These are phyloP conservation scores for Dactylellina cionopaga DNA, from an alignment of 2,329 filamentous ascomycete species.

Conservation along the genomic window DNA sequence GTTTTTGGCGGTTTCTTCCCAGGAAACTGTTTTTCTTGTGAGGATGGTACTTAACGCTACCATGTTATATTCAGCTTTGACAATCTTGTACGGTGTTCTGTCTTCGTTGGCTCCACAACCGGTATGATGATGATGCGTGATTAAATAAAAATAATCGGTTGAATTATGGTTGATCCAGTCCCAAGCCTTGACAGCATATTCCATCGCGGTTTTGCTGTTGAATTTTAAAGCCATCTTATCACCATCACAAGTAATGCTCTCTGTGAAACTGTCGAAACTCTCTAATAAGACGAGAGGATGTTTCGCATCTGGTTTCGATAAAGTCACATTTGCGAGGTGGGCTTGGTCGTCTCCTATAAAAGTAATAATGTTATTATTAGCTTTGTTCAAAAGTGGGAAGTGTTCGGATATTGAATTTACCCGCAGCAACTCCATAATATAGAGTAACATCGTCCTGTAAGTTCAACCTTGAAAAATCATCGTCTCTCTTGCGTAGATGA, in stretches of 20 bases:
- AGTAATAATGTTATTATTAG: not conserved
- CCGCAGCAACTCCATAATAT: constrained; percentile 3
- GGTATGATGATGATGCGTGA: constrained; percentile 19
- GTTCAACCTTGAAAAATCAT: constrained; percentile 14
- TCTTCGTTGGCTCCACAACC: constrained; percentile 16
- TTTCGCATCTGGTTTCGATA: constrained; percentile 1
- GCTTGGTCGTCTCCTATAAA: not conserved
- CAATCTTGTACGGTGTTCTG: constrained; percentile 12
- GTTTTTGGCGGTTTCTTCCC: constrained; percentile 7
- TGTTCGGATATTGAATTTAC: not conserved
- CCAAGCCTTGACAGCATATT: not conserved
- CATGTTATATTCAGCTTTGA: not conserved
- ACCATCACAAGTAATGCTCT: constrained; percentile 6
- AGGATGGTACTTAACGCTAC: not conserved
- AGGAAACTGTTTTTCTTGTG: not conserved
- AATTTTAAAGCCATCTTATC: constrained; percentile 20
- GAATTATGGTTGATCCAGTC: constrained; percentile 25
- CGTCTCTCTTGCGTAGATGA: constrained; percentile 6
- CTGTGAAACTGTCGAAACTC: constrained; percentile 14
- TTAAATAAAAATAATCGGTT: constrained; percentile 10
- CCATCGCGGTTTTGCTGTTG: constrained; percentile 23
- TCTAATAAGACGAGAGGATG: constrained; percentile 29
- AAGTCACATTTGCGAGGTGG: constrained; percentile 8
- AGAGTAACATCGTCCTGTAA: not conserved
- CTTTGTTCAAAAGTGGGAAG: not conserved